Conservation (phyloP, 768 basidiomycete genomes). For the Pulveroboletus sp. region DNA sequence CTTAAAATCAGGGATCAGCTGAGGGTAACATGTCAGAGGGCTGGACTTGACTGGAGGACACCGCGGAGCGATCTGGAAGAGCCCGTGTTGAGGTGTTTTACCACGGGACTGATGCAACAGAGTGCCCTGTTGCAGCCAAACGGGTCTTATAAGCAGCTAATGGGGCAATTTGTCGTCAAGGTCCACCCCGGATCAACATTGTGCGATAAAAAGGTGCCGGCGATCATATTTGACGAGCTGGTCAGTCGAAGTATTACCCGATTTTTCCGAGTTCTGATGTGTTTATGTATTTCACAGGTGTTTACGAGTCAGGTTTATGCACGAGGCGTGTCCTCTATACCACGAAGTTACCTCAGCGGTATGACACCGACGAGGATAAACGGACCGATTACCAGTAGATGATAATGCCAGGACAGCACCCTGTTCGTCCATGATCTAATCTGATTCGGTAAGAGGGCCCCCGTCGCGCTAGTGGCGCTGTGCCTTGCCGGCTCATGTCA, state of each 20-base stretch:
- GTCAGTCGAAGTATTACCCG: constrained; percentile 41
- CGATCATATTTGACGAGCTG: constrained; percentile 91
- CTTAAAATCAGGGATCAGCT: constrained; percentile 78
- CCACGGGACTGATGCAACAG: constrained; percentile 76
- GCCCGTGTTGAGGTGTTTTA: constrained; percentile 64
- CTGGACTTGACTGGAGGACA: constrained; percentile 53
- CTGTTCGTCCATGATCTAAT: constrained; percentile 9
- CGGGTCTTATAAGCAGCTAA: constrained; percentile 79
- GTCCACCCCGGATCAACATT: constrained; percentile 88
- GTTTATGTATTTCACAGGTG: constrained; percentile 41
- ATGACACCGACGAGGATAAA: constrained; percentile 13
- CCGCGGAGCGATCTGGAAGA: constrained; percentile 64
- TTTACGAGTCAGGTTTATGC: constrained; percentile 85
- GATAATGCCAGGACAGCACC: constrained; percentile 3
- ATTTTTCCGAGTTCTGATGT: background rate
- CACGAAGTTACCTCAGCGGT: constrained; percentile 45
- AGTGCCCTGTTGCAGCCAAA: constrained; percentile 81
- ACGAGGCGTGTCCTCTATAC: constrained; percentile 82
- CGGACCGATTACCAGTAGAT: constrained; percentile 10
- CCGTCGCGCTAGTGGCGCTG: background rate
- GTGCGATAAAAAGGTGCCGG: constrained; percentile 74
- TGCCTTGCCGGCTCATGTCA: background rate
- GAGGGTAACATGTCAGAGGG: constrained; percentile 53
- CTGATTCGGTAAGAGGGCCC: background rate
- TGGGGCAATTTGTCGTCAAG: constrained; percentile 77